These are phyloP conservation scores for Boechera retrofracta DNA, from an alignment of 345 rosid genomes.

Conservation along the genomic window DNA sequence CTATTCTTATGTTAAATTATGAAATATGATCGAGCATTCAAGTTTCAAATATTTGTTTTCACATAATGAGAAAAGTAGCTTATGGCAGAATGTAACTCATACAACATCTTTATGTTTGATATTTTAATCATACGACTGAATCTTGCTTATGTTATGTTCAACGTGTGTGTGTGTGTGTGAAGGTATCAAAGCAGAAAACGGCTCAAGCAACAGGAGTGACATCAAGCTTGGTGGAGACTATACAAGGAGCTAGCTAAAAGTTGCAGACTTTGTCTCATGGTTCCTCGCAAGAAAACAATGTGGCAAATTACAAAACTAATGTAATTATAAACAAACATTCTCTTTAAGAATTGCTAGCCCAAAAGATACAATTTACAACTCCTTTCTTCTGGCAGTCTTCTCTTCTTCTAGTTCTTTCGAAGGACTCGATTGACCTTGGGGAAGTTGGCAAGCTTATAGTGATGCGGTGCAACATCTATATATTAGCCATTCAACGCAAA, in stretches of 20 bases:
- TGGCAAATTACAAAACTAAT: not conserved
- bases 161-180: slow-evolving; percentile 18
- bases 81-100: too few relatives aligned
- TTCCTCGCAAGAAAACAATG: slow-evolving; percentile 11
- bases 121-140: too few relatives aligned
- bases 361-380: not conserved
- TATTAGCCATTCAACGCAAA: slow-evolving; percentile 73
- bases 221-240: slow-evolving; percentile 69
- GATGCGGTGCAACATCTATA: not conserved
- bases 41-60: too few relatives aligned
- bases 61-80: too few relatives aligned
- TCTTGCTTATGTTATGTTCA: not conserved
- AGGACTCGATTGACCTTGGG: not conserved
- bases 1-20: too few relatives aligned
- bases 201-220: slow-evolving; percentile 85
- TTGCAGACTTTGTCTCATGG: too few relatives aligned
- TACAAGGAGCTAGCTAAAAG: slow-evolving; percentile 70
- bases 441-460: not conserved
- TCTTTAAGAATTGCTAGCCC: not conserved
- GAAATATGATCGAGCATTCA: too few relatives aligned
- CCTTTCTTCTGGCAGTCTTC: not conserved
- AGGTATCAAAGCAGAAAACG: slow-evolving; percentile 71
- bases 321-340: not conserved
- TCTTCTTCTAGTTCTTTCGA: not conserved
- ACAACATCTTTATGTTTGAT: too few relatives aligned